These are phyloP conservation scores for Paspalum notatum DNA, from an alignment of 176 grass and related monocot species.

Conservation along the genomic window DNA sequence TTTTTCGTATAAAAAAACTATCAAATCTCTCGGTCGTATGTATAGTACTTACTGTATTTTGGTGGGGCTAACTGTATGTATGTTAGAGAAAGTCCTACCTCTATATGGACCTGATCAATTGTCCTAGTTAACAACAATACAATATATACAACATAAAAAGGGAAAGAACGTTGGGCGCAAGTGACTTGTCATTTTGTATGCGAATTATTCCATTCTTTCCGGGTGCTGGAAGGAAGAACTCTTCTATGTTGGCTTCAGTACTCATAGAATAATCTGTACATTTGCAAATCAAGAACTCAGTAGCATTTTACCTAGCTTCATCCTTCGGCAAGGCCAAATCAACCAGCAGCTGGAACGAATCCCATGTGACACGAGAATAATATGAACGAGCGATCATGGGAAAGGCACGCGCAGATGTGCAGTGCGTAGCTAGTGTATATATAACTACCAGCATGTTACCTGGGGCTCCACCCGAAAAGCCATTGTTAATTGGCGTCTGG, in stretches of 20 bases:
- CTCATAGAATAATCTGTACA: background rate
- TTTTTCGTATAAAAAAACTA: too few relatives aligned
- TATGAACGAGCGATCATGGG: background rate
- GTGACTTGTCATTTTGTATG: background rate
- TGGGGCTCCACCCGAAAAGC: too few relatives aligned
- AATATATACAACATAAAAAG: too few relatives aligned
- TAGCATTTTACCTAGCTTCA: background rate
- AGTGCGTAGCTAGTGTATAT: background rate
- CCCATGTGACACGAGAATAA: background rate
- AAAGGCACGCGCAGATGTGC: background rate
- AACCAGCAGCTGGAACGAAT: background rate
- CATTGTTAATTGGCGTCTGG: too few relatives aligned
- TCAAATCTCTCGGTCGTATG: too few relatives aligned
- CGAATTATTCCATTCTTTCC: background rate
- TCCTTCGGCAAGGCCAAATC: background rate
- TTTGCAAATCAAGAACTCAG: background rate
- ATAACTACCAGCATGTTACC: background rate
- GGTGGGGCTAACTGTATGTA: too few relatives aligned
- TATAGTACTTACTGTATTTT: too few relatives aligned
- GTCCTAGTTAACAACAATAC: too few relatives aligned
- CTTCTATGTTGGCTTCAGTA: background rate
- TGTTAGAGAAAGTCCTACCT: too few relatives aligned
- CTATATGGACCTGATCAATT: too few relatives aligned
- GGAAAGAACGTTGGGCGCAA: too few relatives aligned
- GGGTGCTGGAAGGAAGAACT: background rate